Percentiles rank a stretch among this genome's conserved stretches.
phyloP scores from a whole-genome alignment of 306 rosid species.

The Malus orientalis region DNA sequence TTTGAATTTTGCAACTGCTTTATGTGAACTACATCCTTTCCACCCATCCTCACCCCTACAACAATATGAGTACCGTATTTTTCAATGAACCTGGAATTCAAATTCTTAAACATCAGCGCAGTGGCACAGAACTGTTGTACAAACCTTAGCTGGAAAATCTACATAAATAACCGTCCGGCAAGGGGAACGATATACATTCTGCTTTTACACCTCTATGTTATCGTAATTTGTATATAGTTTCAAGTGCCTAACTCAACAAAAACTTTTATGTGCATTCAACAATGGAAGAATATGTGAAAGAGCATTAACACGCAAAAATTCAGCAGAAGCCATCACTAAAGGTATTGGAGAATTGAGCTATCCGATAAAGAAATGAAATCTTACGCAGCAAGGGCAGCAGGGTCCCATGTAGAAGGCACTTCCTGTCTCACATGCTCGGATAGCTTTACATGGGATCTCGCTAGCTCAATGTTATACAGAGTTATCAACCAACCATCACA shows the following conservation, averaged over 20 bases:
- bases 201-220: not conserved
- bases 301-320: not conserved
- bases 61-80: conserved; percentile 83
- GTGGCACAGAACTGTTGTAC: not conserved
- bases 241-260: not conserved
- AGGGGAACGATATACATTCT: not conserved
- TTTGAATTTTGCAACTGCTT: conserved; percentile 63
- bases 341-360: not conserved
- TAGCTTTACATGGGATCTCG: conserved; percentile 47
- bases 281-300: not conserved
- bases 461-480: conserved; percentile 61
- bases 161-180: not conserved
- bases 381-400: conserved; percentile 80
- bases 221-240: not conserved
- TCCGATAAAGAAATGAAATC: conserved; percentile 1
- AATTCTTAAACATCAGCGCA: not conserved
- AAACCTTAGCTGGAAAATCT: not conserved
- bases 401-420: conserved; percentile 78
- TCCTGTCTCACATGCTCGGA: conserved; percentile 51
- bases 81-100: conserved; percentile 71
- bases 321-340: not conserved
- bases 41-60: conserved; percentile 97
- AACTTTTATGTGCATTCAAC: not conserved
- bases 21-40: conserved; percentile 70
- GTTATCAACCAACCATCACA: conserved; percentile 75